Evolutionary conservation across 1,139 yeast genomes (phyloP).

Genomic region (Sugiyamaella sp.): DNA sequence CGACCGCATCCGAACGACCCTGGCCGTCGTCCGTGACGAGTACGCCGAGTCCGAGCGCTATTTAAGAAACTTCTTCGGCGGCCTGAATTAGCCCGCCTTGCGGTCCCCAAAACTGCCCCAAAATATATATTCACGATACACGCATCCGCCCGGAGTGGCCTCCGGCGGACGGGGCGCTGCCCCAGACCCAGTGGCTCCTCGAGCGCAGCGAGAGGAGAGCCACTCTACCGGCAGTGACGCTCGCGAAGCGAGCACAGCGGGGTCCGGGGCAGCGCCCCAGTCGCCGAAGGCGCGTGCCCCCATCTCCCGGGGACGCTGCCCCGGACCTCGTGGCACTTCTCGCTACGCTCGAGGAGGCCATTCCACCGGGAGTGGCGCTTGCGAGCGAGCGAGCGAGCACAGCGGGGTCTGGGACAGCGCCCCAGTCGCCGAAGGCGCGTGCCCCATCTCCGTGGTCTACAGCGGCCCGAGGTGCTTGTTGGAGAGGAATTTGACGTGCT

Average conservation of each 20-base stretch:
- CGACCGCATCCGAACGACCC: slow-evolving; percentile 34
- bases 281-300: too few relatives aligned
- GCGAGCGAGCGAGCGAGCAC: too few relatives aligned
- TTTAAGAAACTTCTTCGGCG: slow-evolving; percentile 32
- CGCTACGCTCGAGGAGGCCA: too few relatives aligned
- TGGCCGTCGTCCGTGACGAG: slow-evolving; percentile 39
- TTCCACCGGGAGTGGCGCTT: too few relatives aligned
- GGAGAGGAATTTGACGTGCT: slow-evolving; percentile 43
- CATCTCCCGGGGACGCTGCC: too few relatives aligned
- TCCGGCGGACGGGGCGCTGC: neutral
- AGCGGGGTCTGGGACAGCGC: slow-evolving; percentile 7
- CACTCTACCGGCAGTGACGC: too few relatives aligned
- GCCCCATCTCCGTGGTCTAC: slow-evolving; percentile 1
- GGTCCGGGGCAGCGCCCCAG: too few relatives aligned
- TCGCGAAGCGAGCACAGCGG: too few relatives aligned
- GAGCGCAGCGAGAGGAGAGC: slow-evolving; percentile 4
- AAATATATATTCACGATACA: neutral
- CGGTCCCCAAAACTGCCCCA: neutral
- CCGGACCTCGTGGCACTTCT: too few relatives aligned
- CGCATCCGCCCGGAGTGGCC: neutral
- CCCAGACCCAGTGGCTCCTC: neutral
- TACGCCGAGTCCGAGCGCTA: slow-evolving; percentile 40
- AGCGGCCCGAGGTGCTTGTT: slow-evolving; percentile 47
- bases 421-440: slow-evolving; percentile 6
- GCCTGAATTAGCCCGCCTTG: neutral